Conservation (phyloP, 2,329 filamentous ascomycete genomes). For the Trichoderma sp. region DNA sequence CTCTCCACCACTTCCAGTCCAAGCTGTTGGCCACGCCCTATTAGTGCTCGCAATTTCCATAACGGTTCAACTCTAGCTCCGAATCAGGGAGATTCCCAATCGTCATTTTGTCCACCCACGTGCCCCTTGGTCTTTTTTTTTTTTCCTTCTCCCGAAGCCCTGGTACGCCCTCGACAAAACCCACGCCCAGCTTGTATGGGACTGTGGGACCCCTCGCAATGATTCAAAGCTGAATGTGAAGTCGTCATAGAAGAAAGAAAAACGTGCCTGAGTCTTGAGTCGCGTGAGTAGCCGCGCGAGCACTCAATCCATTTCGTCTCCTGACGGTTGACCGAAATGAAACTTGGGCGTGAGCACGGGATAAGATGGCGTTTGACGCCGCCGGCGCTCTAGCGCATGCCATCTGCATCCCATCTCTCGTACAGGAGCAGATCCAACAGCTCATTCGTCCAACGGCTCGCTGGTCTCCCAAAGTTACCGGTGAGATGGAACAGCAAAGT, state of each 20-base stretch:
- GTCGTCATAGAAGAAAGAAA: not conserved
- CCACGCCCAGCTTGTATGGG: slow-evolving; percentile 9
- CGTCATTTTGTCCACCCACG: slow-evolving; percentile 13
- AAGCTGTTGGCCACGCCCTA: slow-evolving; percentile 9
- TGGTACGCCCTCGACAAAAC: not conserved
- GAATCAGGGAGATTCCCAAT: slow-evolving; percentile 12
- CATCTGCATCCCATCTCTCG: slow-evolving; percentile 1
- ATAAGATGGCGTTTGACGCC: slow-evolving; percentile 7
- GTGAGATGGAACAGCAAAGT: not conserved
- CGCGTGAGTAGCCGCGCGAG: not conserved
- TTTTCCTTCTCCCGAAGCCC: slow-evolving; percentile 16
- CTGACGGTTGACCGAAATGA: not conserved
- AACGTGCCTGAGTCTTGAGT: not conserved
- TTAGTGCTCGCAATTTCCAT: slow-evolving; percentile 7
- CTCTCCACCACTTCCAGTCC: slow-evolving; percentile 7
- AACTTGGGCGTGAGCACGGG: slow-evolving; percentile 7
- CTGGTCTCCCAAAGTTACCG: not conserved
- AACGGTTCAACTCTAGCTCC: slow-evolving; percentile 17
- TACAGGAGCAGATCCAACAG: not conserved
- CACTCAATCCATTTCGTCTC: not conserved
- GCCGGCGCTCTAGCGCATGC: not conserved
- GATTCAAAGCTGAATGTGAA: slow-evolving; percentile 1
- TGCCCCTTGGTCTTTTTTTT: slow-evolving; percentile 1
- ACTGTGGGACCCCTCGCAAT: not conserved
- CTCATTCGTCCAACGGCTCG: slow-evolving; percentile 17